Percentiles rank a stretch among this genome's conserved stretches.
These are phyloP conservation scores for Wallemia mellicola DNA, from an alignment of 1,284 basidiomycete genomes.

Conservation along the genomic window DNA sequence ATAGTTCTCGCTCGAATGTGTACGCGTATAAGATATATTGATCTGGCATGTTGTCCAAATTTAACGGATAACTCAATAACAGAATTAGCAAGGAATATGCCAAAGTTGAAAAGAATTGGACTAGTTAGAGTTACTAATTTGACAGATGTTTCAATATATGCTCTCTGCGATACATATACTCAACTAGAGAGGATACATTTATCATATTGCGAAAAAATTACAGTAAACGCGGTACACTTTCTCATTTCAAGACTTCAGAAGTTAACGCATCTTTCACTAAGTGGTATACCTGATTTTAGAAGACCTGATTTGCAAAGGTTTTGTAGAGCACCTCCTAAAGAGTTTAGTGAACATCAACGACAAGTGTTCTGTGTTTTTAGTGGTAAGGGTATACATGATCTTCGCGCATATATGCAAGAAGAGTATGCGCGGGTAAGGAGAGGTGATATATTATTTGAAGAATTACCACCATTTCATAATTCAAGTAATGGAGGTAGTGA, in stretches of 20 bases:
- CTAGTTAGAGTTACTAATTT: conserved; percentile 70
- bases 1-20: conserved; percentile 56
- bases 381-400: conserved; percentile 55
- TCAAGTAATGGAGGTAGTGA: not conserved
- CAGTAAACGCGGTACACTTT: conserved; percentile 67
- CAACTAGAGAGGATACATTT: conserved; percentile 74
- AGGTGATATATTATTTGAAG: not conserved
- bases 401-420: conserved; percentile 22
- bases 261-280: conserved; percentile 78
- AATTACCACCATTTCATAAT: not conserved
- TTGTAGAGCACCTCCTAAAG: conserved; percentile 70
- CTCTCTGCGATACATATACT: conserved; percentile 44
- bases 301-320: conserved; percentile 61
- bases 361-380: conserved; percentile 93
- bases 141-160: conserved; percentile 73
- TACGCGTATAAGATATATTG: conserved; percentile 79
- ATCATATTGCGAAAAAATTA: conserved; percentile 87
- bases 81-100: conserved; percentile 50
- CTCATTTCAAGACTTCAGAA: conserved; percentile 60
- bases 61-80: conserved; percentile 82
- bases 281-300: conserved; percentile 78
- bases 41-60: conserved; percentile 77
- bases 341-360: conserved; percentile 71
- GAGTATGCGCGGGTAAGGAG: not conserved
- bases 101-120: conserved; percentile 76